phyloP scores from a whole-genome alignment of 495 filamentous ascomycete species.

The Ramalina intermedia region DNA sequence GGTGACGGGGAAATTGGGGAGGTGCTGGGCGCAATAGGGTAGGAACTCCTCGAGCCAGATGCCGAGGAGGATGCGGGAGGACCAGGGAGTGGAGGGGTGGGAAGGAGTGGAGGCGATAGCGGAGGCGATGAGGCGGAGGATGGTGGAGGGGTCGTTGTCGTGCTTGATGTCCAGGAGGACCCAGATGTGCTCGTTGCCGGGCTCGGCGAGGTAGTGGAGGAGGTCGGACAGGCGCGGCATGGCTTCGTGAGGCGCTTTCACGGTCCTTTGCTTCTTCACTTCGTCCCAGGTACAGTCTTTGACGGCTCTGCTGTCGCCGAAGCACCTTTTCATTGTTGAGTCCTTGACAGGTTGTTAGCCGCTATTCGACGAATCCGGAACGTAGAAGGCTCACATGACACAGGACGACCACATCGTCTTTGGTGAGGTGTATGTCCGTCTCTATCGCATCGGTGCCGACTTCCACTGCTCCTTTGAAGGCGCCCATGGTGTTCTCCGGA shows the following conservation, averaged over 20 bases:
- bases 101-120: constrained; percentile 39
- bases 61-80: constrained; percentile 57
- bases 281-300: constrained; percentile 63
- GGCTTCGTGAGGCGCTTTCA: constrained; percentile 47
- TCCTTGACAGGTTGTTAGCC: constrained; percentile 37
- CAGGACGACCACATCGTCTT: constrained; percentile 72
- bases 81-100: constrained; percentile 42
- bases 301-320: constrained; percentile 53
- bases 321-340: constrained; percentile 60
- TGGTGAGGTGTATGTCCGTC: constrained; percentile 72
- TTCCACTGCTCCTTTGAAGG: constrained; percentile 57
- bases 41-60: constrained; percentile 63
- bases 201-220: constrained; percentile 50
- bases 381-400: constrained; percentile 50
- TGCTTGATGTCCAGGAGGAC: constrained; percentile 78
- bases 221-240: constrained; percentile 70
- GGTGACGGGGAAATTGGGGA: constrained; percentile 52
- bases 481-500: constrained; percentile 76
- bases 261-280: constrained; percentile 50
- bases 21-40: constrained; percentile 38
- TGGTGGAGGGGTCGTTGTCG: constrained; percentile 52
- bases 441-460: constrained; percentile 72
- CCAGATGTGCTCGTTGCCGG: constrained; percentile 54
- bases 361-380: background rate
- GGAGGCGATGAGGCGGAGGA: constrained; percentile 50